A percentile compares a stretch with the other conserved stretches of the same genome.
phyloP scores from a whole-genome alignment of 1,284 basidiomycete species.

The Ganoderma leucocontextum region DNA sequence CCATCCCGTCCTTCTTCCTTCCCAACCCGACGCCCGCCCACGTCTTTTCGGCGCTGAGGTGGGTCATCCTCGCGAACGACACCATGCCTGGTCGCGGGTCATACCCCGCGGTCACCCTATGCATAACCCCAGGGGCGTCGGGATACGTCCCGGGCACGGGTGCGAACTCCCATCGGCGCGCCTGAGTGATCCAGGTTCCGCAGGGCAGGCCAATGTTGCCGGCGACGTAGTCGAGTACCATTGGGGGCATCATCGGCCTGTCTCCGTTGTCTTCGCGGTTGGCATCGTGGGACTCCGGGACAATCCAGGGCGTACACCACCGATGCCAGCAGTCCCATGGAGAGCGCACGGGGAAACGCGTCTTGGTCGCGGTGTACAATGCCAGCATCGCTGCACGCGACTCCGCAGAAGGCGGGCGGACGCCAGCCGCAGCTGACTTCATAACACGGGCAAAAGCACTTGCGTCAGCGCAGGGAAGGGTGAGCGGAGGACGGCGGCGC shows the following conservation, averaged over 20 bases:
- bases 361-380: constrained; percentile 24
- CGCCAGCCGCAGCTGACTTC: constrained; percentile 23
- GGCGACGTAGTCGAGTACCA: constrained; percentile 28
- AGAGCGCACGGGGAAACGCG: constrained; percentile 28
- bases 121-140: constrained; percentile 31
- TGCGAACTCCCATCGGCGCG: constrained; percentile 18
- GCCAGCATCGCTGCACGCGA: constrained; percentile 28
- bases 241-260: background rate
- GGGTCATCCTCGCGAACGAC: constrained; percentile 26
- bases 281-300: constrained; percentile 10
- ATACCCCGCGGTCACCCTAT: constrained; percentile 12
- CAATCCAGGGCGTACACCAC: constrained; percentile 34
- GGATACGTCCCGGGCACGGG: constrained; percentile 35
- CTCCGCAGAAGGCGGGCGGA: constrained; percentile 22
- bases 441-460: constrained; percentile 26
- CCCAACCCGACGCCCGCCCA: constrained; percentile 25
- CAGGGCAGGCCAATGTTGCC: constrained; percentile 27
- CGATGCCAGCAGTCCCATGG: constrained; percentile 38
- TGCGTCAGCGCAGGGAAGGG: constrained; percentile 25
- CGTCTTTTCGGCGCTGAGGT: constrained; percentile 23
- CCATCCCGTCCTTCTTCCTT: constrained; percentile 17
- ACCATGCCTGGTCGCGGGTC: constrained; percentile 32
- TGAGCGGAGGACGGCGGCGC: constrained; percentile 29
- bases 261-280: background rate
- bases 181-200: constrained; percentile 20